Conservation (phyloP, 2,329 filamentous ascomycete species). For the Talaromyces sp. region DNA sequence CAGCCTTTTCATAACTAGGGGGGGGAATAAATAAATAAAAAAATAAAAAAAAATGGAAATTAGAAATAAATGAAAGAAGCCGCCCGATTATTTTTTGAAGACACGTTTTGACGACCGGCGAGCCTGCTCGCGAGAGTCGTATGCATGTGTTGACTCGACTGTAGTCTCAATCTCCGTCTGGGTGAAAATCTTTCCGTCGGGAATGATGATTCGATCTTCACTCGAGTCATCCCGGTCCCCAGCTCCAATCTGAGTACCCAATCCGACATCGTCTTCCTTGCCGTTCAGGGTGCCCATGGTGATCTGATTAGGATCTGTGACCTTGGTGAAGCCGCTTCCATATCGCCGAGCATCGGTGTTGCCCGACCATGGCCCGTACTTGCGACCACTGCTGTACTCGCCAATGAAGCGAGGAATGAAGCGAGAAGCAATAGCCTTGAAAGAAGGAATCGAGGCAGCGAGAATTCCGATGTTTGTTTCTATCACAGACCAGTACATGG, state of each 20-base stretch:
- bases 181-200: slow-evolving; percentile 34
- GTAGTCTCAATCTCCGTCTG: slow-evolving; percentile 38
- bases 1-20: not conserved
- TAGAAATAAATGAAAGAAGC: not conserved
- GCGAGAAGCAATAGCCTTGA: slow-evolving; percentile 44
- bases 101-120: not conserved
- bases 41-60: not conserved
- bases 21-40: not conserved
- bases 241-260: slow-evolving; percentile 28
- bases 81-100: not conserved
- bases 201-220: slow-evolving; percentile 35
- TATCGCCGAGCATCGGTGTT: slow-evolving; percentile 20
- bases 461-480: slow-evolving; percentile 48
- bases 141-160: slow-evolving; percentile 24
- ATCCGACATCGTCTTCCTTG: slow-evolving; percentile 14
- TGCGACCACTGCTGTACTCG: slow-evolving; percentile 32
- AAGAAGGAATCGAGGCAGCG: slow-evolving; percentile 47
- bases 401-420: slow-evolving; percentile 48
- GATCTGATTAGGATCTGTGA: slow-evolving; percentile 24
- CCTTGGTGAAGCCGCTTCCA: slow-evolving; percentile 32
- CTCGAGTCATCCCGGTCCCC: slow-evolving; percentile 23
- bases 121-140: slow-evolving; percentile 11
- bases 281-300: slow-evolving; percentile 22
- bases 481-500: slow-evolving; percentile 52
- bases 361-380: slow-evolving; percentile 29